A percentile compares a stretch with the other conserved stretches of the same genome.
Evolutionary conservation across 768 basidiomycete species (phyloP).

Genomic region (Tulasnella sp.): DNA sequence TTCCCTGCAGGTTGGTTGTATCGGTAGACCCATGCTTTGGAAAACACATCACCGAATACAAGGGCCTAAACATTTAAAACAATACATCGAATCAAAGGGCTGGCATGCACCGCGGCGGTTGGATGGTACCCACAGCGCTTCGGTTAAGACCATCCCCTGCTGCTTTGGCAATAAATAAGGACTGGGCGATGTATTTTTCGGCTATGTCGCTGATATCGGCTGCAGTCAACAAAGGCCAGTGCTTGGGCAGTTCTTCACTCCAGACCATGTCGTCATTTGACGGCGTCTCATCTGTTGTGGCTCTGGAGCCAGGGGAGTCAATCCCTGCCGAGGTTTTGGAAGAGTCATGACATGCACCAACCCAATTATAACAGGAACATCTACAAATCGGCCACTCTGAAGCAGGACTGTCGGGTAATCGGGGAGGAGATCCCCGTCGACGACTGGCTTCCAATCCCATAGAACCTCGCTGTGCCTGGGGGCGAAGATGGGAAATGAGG

Average conservation of each 20-base stretch:
- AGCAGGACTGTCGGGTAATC: constrained; percentile 51
- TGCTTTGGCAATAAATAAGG: not conserved
- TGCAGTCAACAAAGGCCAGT: not conserved
- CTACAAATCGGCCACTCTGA: constrained; percentile 43
- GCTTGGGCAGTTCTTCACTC: not conserved
- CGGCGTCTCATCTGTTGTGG: constrained; percentile 50
- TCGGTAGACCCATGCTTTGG: constrained; percentile 6
- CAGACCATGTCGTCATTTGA: not conserved
- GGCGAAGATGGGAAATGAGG: constrained; percentile 36
- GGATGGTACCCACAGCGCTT: not conserved
- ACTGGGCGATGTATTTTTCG: not conserved
- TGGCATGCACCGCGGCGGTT: not conserved
- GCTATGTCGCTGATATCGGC: not conserved
- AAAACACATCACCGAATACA: not conserved
- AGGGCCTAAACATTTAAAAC: not conserved
- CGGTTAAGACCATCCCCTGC: constrained; percentile 11
- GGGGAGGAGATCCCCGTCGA: constrained; percentile 52
- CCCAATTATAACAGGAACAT: constrained; percentile 60
- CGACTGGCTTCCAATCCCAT: constrained; percentile 39
- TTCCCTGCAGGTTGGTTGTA: constrained; percentile 12
- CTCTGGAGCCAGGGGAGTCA: constrained; percentile 1
- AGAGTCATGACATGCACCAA: constrained; percentile 30
- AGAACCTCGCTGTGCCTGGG: not conserved
- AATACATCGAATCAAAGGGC: not conserved
- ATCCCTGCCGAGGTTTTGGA: constrained; percentile 27